Conservation (phyloP, 176 grass and related monocot species). For the Thinopyrum elongatum region DNA sequence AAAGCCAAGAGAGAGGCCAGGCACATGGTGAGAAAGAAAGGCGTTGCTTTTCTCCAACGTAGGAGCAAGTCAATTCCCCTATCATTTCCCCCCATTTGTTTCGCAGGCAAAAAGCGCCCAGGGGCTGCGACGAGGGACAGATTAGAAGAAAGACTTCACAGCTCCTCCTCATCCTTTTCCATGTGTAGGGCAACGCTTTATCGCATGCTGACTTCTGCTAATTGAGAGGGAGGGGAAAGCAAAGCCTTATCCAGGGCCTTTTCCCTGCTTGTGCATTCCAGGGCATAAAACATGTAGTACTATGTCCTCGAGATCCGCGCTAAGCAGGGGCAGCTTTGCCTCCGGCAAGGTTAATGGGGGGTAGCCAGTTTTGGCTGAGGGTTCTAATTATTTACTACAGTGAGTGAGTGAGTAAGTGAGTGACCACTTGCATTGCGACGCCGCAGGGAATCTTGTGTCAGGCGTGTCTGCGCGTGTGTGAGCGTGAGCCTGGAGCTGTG, state of each 20-base stretch:
- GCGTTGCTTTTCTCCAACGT: conserved; percentile 21
- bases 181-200: conserved; percentile 36
- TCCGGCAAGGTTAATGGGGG: conserved; percentile 28
- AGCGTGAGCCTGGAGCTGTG: conserved; percentile 17
- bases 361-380: conserved; percentile 9
- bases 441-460: conserved; percentile 44
- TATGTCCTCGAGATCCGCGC: conserved; percentile 49
- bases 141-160: conserved; percentile 34
- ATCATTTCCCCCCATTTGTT: conserved; percentile 40
- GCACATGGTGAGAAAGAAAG: conserved; percentile 34
- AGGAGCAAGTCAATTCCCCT: conserved; percentile 47
- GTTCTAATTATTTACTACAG: background rate
- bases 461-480: background rate
- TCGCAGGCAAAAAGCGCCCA: conserved; percentile 2
- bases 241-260: conserved; percentile 24
- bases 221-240: conserved; percentile 14
- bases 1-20: conserved; percentile 15
- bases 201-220: conserved; percentile 19
- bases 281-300: background rate
- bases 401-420: background rate
- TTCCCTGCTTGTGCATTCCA: conserved; percentile 39
- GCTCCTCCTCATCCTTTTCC: background rate
- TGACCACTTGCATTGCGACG: conserved; percentile 31
- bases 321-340: conserved; percentile 24
- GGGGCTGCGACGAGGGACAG: conserved; percentile 32